Evolutionary conservation across 768 basidiomycete species (phyloP).

Genomic region (Pleurotus djamor): DNA sequence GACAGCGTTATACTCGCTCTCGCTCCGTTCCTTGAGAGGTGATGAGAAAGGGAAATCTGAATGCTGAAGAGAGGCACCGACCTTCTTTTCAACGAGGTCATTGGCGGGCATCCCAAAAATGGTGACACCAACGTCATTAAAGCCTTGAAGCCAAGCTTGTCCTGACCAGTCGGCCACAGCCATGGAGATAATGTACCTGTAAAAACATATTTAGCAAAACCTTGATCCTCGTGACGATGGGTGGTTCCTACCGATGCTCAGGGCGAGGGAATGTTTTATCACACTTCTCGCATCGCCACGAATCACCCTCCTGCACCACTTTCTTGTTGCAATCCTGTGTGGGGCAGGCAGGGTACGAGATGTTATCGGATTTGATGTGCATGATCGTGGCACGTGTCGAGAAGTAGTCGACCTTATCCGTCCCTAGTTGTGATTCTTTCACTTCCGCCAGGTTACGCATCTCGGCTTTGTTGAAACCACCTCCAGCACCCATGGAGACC

Average conservation of each 20-base stretch:
- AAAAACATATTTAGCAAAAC: slow-evolving; percentile 5
- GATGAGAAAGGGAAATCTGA: background rate
- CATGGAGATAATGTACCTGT: slow-evolving; percentile 78
- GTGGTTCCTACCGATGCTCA: slow-evolving; percentile 67
- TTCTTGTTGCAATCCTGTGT: slow-evolving; percentile 86
- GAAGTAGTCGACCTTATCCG: slow-evolving; percentile 81
- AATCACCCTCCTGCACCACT: slow-evolving; percentile 61
- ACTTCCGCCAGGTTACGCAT: slow-evolving; percentile 74
- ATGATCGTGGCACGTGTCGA: slow-evolving; percentile 79
- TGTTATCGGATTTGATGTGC: slow-evolving; percentile 80
- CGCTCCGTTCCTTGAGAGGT: slow-evolving; percentile 52
- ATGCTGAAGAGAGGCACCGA: slow-evolving; percentile 18
- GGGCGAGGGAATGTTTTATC: slow-evolving; percentile 67
- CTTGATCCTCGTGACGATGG: background rate
- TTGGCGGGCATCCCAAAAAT: slow-evolving; percentile 81
- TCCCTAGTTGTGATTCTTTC: slow-evolving; percentile 73
- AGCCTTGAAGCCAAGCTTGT: slow-evolving; percentile 91
- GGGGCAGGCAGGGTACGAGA: slow-evolving; percentile 90
- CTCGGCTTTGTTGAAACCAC: slow-evolving; percentile 67
- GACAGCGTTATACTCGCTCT: slow-evolving; percentile 51
- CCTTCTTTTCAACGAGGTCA: slow-evolving; percentile 74
- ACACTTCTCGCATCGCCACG: slow-evolving; percentile 96
- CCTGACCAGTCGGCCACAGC: slow-evolving; percentile 89
- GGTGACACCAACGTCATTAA: slow-evolving; percentile 85
- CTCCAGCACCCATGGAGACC: slow-evolving; percentile 29